Percentiles rank a stretch among this genome's conserved stretches.
These are phyloP conservation scores for Chiua virens DNA, from an alignment of 768 basidiomycete species.

Conservation along the genomic window DNA sequence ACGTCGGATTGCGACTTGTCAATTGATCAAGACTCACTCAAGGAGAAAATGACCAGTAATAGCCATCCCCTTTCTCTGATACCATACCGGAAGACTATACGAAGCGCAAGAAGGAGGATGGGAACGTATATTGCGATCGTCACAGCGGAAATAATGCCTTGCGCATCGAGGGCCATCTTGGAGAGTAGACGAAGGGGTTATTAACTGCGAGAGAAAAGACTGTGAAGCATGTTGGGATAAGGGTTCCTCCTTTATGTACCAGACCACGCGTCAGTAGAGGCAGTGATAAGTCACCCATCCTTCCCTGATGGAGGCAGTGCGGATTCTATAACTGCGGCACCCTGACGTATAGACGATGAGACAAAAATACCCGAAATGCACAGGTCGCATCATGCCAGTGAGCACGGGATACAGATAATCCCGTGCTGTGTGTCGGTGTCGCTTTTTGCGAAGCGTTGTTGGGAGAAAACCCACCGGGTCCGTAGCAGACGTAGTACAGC, in stretches of 20 bases:
- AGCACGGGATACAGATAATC: too few species aligned
- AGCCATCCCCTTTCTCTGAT: slow-evolving; percentile 64
- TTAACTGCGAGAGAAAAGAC: slow-evolving; percentile 1
- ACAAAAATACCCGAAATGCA: neutral
- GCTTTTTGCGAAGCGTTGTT: too few species aligned
- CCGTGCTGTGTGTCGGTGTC: too few species aligned
- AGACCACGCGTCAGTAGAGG: slow-evolving; percentile 8
- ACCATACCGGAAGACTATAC: slow-evolving; percentile 54
- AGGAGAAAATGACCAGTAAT: slow-evolving; percentile 60
- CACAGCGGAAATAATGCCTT: slow-evolving; percentile 57
- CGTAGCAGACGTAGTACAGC: too few species aligned
- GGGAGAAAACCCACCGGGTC: too few species aligned
- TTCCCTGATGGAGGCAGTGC: slow-evolving; percentile 16
- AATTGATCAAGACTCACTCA: slow-evolving; percentile 39
- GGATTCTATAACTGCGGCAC: neutral
- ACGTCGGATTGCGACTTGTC: neutral
- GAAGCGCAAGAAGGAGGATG: slow-evolving; percentile 44
- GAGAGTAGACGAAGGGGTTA: neutral
- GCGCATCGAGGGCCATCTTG: slow-evolving; percentile 38
- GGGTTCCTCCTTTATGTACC: slow-evolving; percentile 19
- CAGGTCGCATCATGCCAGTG: neutral
- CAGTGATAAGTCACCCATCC: slow-evolving; percentile 14
- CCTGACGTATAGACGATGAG: too few species aligned
- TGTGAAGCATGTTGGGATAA: neutral
- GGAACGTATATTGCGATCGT: slow-evolving; percentile 62